Base-by-base conservation (phyloP, 139 green algal species). In the Chlorella vulgaris region DNA sequence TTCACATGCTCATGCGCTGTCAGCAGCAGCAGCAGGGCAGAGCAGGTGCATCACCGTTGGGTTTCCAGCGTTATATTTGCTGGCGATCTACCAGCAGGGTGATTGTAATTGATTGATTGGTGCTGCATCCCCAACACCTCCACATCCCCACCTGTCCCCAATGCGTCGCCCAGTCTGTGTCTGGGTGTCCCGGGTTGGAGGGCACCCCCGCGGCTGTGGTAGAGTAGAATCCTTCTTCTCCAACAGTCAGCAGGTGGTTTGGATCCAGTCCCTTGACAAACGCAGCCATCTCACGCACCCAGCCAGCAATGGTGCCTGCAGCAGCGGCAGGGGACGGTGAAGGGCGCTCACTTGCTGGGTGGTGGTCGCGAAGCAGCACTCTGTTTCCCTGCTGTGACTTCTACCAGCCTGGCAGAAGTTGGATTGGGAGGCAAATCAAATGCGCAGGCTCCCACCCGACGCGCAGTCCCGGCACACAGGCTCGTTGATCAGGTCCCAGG, bases 401-500 rank as follows among this genome's bases (percentile, higher is more conserved):
- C n/a, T n/a, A n/a, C n/a, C n/a, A n/a, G n/a, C n/a, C n/a, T n/a
- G n/a, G n/a, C n/a, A n/a, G n/a, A n/a, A n/a, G n/a, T n/a, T n/a
- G n/a, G n/a, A n/a, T n/a, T n/a, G n/a, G n/a, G n/a, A n/a, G n/a
- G n/a, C n/a, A n/a, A n/a, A n/a, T n/a, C n/a, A n/a, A n/a, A n/a
- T n/a, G n/a, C n/a, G n/a, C n/a, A n/a, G n/a, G n/a, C n/a, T n/a
- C 66, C 35, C 38, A 55, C 38, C 66, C 22, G 38, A 26, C 0
- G 73, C 24, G 73, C 73, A 69, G 53, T 18, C 55, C 6, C 53
- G 51, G 73, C 73, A 80, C 24, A 84, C 66, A 1, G 93, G 93
- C 86, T 97, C 93, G 71, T 97, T 97, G 38, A 96, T 89, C 0
- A 97, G 83, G 81, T 93, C 84, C 92, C 70, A 78, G 21, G 70